phyloP scores from a whole-genome alignment of 495 filamentous ascomycete genomes.

The Hypoxylon cercidicola region DNA sequence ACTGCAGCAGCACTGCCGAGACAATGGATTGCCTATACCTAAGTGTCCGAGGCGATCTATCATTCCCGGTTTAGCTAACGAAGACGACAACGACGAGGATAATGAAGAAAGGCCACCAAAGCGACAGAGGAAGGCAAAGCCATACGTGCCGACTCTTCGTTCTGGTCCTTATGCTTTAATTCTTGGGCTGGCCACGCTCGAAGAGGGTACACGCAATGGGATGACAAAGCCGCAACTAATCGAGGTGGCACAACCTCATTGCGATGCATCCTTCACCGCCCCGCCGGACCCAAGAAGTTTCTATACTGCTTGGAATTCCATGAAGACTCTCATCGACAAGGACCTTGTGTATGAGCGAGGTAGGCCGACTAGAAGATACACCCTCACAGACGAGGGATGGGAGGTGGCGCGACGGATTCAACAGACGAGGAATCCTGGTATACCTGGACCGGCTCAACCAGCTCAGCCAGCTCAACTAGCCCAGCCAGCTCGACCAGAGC shows the following conservation, averaged over 20 bases:
- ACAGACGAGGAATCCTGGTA: conserved; percentile 50
- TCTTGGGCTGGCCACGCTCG: conserved; percentile 69
- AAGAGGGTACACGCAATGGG: conserved; percentile 63
- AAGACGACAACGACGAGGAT: conserved; percentile 45
- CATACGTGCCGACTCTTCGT: conserved; percentile 76
- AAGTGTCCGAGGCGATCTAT: conserved; percentile 55
- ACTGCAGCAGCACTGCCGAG: conserved; percentile 70
- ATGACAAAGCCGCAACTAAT: conserved; percentile 77
- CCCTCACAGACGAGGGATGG: conserved; percentile 81
- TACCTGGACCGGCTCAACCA: conserved; percentile 23
- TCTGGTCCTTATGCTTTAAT: conserved; percentile 82
- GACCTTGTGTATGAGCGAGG: conserved; percentile 79
- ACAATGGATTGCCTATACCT: conserved; percentile 78
- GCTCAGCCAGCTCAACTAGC: conserved; percentile 23
- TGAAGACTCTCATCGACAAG: conserved; percentile 80
- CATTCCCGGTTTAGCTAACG: conserved; percentile 40
- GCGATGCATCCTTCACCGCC: conserved; percentile 78
- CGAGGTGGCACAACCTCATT: conserved; percentile 75
- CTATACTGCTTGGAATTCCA: conserved; percentile 87
- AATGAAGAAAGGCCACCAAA: conserved; percentile 65
- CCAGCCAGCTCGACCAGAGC: conserved; percentile 24
- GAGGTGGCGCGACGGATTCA: conserved; percentile 77
- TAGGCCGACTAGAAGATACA: conserved; percentile 73
- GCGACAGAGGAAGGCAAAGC: conserved; percentile 69
- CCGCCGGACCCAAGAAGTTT: conserved; percentile 73